phyloP scores from a whole-genome alignment of 495 filamentous ascomycete genomes.

The Trypethelium eluteriae region DNA sequence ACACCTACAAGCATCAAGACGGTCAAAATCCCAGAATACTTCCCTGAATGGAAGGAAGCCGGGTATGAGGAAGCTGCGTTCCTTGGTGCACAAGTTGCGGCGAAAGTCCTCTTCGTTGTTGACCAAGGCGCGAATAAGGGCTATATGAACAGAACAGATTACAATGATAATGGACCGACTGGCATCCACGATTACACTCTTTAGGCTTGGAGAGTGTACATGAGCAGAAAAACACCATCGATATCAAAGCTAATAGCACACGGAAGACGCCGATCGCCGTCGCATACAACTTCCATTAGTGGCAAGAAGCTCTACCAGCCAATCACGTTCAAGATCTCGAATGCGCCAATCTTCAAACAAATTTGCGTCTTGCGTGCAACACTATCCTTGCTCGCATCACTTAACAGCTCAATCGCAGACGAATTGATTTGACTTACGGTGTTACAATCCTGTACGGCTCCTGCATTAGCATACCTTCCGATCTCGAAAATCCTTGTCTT shows the following conservation, averaged over 20 bases:
- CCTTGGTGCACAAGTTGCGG: constrained; percentile 70
- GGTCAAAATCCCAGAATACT: constrained; percentile 73
- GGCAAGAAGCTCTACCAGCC: not conserved
- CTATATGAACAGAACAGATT: constrained; percentile 65
- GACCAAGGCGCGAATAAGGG: constrained; percentile 64
- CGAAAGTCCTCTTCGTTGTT: constrained; percentile 63
- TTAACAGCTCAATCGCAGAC: not conserved
- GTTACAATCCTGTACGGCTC: not conserved
- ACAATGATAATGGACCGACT: constrained; percentile 67
- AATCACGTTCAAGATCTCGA: constrained; percentile 1
- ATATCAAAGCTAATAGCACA: constrained; percentile 19
- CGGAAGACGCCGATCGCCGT: constrained; percentile 22
- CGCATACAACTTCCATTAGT: constrained; percentile 19
- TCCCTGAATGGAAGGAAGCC: constrained; percentile 87
- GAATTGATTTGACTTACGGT: too few relatives aligned
- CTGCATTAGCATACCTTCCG: not conserved
- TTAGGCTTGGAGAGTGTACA: constrained; percentile 12
- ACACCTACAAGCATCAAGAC: constrained; percentile 81
- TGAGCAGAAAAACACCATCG: not conserved
- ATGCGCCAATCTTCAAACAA: not conserved
- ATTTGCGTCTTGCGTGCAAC: not conserved
- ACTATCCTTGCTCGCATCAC: not conserved
- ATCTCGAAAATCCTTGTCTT: not conserved
- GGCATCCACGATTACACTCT: constrained; percentile 51
- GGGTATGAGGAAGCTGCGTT: constrained; percentile 53